These are phyloP conservation scores for Eucalyptus victrix DNA, from an alignment of 345 rosid genomes.

Conservation along the genomic window DNA sequence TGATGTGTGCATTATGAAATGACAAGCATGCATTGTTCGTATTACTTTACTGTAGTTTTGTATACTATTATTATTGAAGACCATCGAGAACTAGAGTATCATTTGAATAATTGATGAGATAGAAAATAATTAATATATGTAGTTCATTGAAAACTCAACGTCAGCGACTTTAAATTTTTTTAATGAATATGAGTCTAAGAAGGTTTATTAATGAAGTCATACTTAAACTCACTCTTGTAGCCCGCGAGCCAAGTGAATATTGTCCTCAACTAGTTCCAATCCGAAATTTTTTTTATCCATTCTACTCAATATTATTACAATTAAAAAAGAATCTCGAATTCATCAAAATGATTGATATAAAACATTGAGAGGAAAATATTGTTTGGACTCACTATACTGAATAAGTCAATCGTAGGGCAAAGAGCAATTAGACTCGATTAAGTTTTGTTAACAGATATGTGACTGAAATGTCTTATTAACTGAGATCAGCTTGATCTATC, in stretches of 20 bases:
- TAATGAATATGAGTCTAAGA: background rate
- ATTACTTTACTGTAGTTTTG: background rate
- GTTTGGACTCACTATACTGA: background rate
- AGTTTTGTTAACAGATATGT: too few relatives aligned
- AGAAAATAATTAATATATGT: background rate
- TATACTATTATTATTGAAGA: background rate
- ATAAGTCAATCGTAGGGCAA: background rate
- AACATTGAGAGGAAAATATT: background rate
- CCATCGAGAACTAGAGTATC: background rate
- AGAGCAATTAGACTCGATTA: background rate
- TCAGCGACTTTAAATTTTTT: background rate
- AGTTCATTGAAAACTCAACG: background rate
- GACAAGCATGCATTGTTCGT: background rate
- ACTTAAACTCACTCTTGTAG: background rate
- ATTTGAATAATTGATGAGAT: background rate
- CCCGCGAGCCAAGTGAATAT: background rate
- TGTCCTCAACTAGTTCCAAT: background rate
- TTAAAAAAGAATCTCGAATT: background rate
- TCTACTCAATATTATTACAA: background rate
- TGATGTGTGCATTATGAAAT: background rate
- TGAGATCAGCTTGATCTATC: background rate
- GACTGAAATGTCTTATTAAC: background rate
- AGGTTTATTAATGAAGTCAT: background rate
- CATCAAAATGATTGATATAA: background rate
- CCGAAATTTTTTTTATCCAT: rapidly evolving